phyloP scores from a whole-genome alignment of 352 stramenopile genomes.

The Halophytophthora batemanensis region DNA sequence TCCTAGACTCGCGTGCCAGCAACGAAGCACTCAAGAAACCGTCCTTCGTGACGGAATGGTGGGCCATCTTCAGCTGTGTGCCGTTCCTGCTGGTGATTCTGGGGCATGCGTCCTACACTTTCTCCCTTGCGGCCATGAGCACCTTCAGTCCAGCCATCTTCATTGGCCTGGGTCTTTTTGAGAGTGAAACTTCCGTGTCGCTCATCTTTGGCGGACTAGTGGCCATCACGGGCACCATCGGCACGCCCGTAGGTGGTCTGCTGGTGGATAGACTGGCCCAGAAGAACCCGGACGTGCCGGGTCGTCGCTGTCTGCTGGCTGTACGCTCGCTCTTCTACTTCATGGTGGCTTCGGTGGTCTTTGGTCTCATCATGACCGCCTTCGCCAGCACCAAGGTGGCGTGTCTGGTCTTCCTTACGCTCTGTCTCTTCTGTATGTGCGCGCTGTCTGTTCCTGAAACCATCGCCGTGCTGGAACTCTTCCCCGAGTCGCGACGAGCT shows the following conservation, averaged over 20 bases:
- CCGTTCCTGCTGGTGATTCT: constrained; percentile 82
- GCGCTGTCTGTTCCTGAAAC: constrained; percentile 74
- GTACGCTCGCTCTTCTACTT: constrained; percentile 70
- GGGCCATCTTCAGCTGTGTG: constrained; percentile 59
- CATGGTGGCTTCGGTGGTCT: constrained; percentile 46
- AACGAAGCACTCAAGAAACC: constrained; percentile 8
- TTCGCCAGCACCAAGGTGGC: constrained; percentile 42
- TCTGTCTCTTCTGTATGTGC: constrained; percentile 79
- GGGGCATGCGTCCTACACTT: constrained; percentile 86
- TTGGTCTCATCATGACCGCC: constrained; percentile 63
- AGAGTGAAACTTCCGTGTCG: constrained; percentile 77
- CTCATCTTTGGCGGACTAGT: constrained; percentile 86
- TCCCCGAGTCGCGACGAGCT: constrained; percentile 79
- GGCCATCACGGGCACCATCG: constrained; percentile 82
- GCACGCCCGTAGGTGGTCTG: constrained; percentile 84
- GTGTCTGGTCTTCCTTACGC: constrained; percentile 68
- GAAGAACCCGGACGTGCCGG: constrained; percentile 26
- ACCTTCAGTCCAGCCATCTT: constrained; percentile 89
- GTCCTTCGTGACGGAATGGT: constrained; percentile 60
- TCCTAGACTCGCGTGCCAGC: constrained; percentile 26
- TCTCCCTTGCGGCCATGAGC: constrained; percentile 81
- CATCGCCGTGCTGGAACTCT: constrained; percentile 87
- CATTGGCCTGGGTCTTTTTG: constrained; percentile 87
- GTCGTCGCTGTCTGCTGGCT: constrained; percentile 46
- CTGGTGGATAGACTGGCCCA: constrained; percentile 59